Evolutionary conservation across 1,284 basidiomycete genomes (phyloP).

Genomic region (Xanthoconium separans): DNA sequence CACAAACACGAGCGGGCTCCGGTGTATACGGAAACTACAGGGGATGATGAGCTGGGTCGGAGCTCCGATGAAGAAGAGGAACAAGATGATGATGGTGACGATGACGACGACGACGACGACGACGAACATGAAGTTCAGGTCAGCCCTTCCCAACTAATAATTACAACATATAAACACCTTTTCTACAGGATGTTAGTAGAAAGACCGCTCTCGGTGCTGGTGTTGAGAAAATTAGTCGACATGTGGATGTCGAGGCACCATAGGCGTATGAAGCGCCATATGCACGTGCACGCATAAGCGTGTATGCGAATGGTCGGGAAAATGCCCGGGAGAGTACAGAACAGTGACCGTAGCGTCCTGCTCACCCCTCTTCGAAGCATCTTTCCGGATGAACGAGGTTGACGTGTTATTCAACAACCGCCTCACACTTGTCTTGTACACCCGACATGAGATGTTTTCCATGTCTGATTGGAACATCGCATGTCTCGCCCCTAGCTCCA

Average conservation of each 20-base stretch:
- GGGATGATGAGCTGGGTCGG: too few species aligned
- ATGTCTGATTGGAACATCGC: not conserved
- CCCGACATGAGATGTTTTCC: not conserved
- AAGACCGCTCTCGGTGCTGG: constrained; percentile 57
- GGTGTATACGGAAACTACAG: constrained; percentile 11
- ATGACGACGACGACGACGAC: constrained; percentile 39
- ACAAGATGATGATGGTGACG: constrained; percentile 34
- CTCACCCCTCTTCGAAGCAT: constrained; percentile 13
- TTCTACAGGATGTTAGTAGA: constrained; percentile 31
- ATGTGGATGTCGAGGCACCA: constrained; percentile 32
- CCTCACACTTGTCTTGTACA: not conserved
- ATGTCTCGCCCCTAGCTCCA: not conserved
- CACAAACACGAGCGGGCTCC: constrained; percentile 13
- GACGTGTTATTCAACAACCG: not conserved
- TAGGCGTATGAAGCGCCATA: constrained; percentile 9
- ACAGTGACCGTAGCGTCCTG: constrained; percentile 1
- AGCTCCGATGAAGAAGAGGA: constrained; percentile 25
- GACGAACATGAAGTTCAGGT: constrained; percentile 43
- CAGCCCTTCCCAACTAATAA: constrained; percentile 15
- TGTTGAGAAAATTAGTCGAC: constrained; percentile 70
- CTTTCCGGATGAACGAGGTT: not conserved
- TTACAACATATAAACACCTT: constrained; percentile 3
- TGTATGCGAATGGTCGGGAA: not conserved
- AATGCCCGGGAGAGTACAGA: constrained; percentile 7
- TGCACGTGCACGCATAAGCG: not conserved